Evolutionary conservation across 2,329 filamentous ascomycete genomes (phyloP).

Genomic region (Botryotinia convoluta): DNA sequence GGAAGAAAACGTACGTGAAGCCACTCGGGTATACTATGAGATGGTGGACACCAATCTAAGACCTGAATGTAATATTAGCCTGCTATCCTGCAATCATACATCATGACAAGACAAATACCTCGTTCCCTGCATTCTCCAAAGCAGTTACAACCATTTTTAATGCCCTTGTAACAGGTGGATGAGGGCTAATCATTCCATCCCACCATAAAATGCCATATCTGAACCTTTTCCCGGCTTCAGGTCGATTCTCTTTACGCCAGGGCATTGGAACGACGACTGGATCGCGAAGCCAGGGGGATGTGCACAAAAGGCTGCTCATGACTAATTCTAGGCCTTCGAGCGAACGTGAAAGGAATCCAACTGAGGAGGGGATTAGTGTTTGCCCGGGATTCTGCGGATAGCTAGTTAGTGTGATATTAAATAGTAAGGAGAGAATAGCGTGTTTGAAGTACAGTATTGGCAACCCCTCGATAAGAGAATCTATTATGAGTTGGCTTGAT

Average conservation of each 20-base stretch:
- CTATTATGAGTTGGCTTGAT: slow-evolving; percentile 39
- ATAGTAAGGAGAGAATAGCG: background rate
- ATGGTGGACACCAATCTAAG: slow-evolving; percentile 11
- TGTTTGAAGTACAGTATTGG: slow-evolving; percentile 48
- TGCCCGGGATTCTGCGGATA: slow-evolving; percentile 46
- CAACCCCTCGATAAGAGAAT: slow-evolving; percentile 50
- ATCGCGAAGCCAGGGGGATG: slow-evolving; percentile 62
- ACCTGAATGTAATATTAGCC: slow-evolving; percentile 4
- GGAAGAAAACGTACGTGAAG: slow-evolving; percentile 2
- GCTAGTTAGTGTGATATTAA: background rate
- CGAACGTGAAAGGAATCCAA: slow-evolving; percentile 59
- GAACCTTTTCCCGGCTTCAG: slow-evolving; percentile 37
- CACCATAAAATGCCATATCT: slow-evolving; percentile 53
- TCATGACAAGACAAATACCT: background rate
- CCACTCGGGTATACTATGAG: slow-evolving; percentile 15
- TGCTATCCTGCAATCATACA: no score
- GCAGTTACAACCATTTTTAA: slow-evolving; percentile 44
- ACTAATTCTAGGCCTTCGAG: slow-evolving; percentile 52
- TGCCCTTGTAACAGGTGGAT: slow-evolving; percentile 55
- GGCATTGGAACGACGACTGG: slow-evolving; percentile 61
- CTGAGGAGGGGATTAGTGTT: slow-evolving; percentile 56
- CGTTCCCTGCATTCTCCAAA: background rate
- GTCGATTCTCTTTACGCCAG: slow-evolving; percentile 50
- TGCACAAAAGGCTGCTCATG: slow-evolving; percentile 52
- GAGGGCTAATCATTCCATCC: slow-evolving; percentile 49